Evolutionary conservation across 371 early-diverging fungal species (phyloP), one percentile per base, ranked within the genome.

Genomic region (Rhizopus microsporus): DNA sequence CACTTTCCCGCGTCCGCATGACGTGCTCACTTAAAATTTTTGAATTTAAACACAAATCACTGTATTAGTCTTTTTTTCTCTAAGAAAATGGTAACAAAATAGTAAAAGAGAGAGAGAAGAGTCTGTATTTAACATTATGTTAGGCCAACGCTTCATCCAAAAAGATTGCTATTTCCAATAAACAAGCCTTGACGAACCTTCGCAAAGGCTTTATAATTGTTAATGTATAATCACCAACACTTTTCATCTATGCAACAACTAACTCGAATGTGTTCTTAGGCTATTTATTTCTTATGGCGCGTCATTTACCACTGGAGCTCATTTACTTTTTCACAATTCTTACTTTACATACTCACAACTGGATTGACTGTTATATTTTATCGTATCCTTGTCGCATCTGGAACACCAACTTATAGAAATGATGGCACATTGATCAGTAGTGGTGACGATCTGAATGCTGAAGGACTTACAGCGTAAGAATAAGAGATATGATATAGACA

Each of bases 131-230:
- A 15, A 15, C 34, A 17, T 8, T 29, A 40, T 47, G 15, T 15
- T 47, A 88, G 92, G 92, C 92, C 47, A 90, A 89, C 69, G 80
- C 85, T 50, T 89, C 92, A 3, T 86, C 85, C 9, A 92, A 92
- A 61, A 87, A 86, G 62, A 86, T 87, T 44, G 85, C 86, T 5
- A 77, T 81, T 55, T 74, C 84, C 33, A 92, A 92, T 67, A 73
- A 76, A 42, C 72, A 78, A 56, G 86, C 77, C 3, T 64, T 92
- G 34, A 67, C 74, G 7, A 69, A 84, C 44, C 77, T 91, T 23
- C 79, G 77, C 45, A 82, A 75, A 42, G 85, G 84, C 10, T 82
- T 85, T 56, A 51, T 86, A 39, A 68, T 73, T 47, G 81, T 91
- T 49, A 89, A 92, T 80, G 84, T 79, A 82, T 70, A 77, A 66